Evolutionary conservation across 1,139 yeast genomes (phyloP), one percentile per base, ranked within the genome.

Genomic region (Debaryomycetaceae sp.): DNA sequence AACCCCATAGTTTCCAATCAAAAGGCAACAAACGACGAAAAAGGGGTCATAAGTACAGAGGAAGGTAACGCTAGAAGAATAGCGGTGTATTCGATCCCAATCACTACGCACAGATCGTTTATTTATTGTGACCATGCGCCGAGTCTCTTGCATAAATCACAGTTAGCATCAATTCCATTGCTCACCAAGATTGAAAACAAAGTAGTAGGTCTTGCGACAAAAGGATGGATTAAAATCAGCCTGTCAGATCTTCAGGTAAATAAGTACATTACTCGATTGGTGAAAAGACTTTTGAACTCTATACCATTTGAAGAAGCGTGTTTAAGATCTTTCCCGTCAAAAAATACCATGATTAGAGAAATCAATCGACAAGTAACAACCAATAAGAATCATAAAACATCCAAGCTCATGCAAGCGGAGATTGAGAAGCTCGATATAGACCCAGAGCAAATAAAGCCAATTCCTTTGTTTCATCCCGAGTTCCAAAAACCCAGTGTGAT

Each of bases 61-160:
- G 11, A 22, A 11, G 26, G 11, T 3, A 11, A 11, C 26, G 7
- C 11, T 3, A 11, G 26, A 3, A 11, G 26, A 22, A 22, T 22
- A 22, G 26, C 11, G 26, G 26, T 22, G 4, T 22, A 22, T 63
- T 65, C 83, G 8, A 61, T 83, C 5, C 92, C 92, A 4, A 65
- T 84, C 16, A 81, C 87, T 5, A 67, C 77, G 4, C 57, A 67
- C 36, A 72, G 71, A 44, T 73, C 83, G 5, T 83, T 70, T 53
- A 59, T 83, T 11, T 77, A 80, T 52, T 83, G 83, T 58, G 75
- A 79, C 53, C 85, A 81, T 52, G 64, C 71, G 33, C 71, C 73
- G 1, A 42, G 56, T 6, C 41, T 58, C 2, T 55, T 70, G 24
- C 52, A 57, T 38, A 41, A 53, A 16, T 45, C 58, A 6, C 71